Base-by-base conservation (phyloP, 2,329 filamentous ascomycete species). In the Pseudopithomyces maydicus region DNA sequence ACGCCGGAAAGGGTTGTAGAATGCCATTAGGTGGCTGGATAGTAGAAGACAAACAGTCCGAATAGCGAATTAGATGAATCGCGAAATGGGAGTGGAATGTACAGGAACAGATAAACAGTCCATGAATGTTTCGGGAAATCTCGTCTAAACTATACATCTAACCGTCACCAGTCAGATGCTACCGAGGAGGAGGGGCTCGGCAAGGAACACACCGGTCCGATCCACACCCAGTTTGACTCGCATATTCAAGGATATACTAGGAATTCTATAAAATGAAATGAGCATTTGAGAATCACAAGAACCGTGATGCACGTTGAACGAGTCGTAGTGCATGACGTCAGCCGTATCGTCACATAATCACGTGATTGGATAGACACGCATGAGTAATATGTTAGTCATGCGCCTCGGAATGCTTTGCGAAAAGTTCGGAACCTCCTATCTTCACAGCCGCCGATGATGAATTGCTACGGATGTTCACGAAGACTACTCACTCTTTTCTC, bases 1-100 rank as follows among this genome's bases (percentile, higher is more conserved):
- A 43, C 72, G 68, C 26, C 73, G 67, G 56, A 81, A 81, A 1
- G 76, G 74, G 57, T 78, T 80, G 2, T 73, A 73, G 66, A 72
- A 77, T 17, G 79, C 74, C 80, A 81, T 82, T 8, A 29, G 26
- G 26, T 29, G 26, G 14, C 2, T 52, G 19, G 11, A n/a, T 29
- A 2, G 17, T 19, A 29, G 17, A 33, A 23, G 7, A n/a, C 14
- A 26, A 11, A 26, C n/a, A 20, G 23, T 2, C 2, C n/a, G 10
- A 6, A 15, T 12, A 12, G 7, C 10, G 7, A 2, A 29, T 11
- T 20, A 45, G 7, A 33, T 17, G n/a, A 8, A 42, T 32, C 17
- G 32, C 26, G 20, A 22, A 43, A 15, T 17, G 26, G 8, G 8
- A 29, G 26, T 29, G 26, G 26, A 22, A 46, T 26, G 29, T 10